These are phyloP conservation scores for Hirschfeldia incana DNA, from an alignment of 345 rosid genomes.

Conservation along the genomic window DNA sequence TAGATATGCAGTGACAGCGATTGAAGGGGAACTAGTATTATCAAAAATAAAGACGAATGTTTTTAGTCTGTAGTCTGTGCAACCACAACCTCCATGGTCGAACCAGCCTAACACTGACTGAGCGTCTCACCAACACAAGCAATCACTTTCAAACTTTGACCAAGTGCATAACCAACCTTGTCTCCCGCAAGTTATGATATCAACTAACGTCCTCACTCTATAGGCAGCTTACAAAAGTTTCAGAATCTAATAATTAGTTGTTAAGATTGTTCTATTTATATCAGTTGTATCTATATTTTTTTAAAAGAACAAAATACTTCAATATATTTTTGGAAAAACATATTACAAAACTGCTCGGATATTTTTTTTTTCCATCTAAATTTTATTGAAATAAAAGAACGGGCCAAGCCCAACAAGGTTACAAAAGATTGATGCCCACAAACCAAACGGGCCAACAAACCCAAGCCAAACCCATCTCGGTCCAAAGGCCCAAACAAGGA, in stretches of 20 bases:
- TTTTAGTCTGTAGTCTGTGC: conserved; percentile 66
- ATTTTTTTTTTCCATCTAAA: too few species aligned
- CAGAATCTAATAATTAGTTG: background rate
- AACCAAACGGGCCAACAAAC: too few species aligned
- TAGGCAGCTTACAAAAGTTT: background rate
- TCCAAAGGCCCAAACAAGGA: too few species aligned
- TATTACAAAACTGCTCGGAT: too few species aligned
- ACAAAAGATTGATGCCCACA: too few species aligned
- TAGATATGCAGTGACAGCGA: too few species aligned
- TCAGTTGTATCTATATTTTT: background rate
- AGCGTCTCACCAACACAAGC: conserved; percentile 94
- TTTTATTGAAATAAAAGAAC: too few species aligned
- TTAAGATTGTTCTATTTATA: background rate
- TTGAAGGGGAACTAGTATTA: background rate
- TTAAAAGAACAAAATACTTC: background rate
- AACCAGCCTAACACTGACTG: conserved; percentile 80
- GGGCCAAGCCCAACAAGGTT: too few species aligned
- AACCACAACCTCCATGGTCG: conserved; percentile 77
- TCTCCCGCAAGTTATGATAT: background rate
- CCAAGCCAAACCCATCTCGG: too few species aligned
- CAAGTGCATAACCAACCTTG: conserved; percentile 88
- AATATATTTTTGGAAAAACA: background rate
- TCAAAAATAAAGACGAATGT: background rate
- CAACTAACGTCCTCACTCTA: background rate
- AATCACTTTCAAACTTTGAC: conserved; percentile 83